A percentile compares a stretch with the other conserved stretches of the same genome.
Conservation (phyloP, 345 rosid species). For the Mangifera indica region DNA sequence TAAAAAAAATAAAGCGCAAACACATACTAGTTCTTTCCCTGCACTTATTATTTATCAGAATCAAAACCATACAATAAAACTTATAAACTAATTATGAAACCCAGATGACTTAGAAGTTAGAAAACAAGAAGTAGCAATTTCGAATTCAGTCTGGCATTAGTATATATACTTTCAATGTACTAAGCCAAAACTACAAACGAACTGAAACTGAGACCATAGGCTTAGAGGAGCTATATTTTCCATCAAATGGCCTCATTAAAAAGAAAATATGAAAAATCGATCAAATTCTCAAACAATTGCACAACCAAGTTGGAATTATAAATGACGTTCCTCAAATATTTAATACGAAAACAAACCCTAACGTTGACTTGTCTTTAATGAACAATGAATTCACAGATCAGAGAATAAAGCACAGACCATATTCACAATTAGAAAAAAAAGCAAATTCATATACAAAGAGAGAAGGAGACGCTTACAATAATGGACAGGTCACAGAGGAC, state of each 20-base stretch:
- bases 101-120: neutral
- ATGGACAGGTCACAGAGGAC: neutral
- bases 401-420: neutral
- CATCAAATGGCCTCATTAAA: neutral
- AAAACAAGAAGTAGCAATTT: neutral
- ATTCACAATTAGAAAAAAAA: neutral
- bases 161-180: neutral
- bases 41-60: neutral
- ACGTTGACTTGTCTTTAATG: conserved; percentile 18
- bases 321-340: neutral
- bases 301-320: neutral
- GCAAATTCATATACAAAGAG: neutral
- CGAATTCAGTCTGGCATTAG: neutral
- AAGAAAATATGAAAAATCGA: neutral
- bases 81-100: neutral
- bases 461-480: neutral
- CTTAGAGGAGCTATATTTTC: neutral
- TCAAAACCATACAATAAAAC: neutral
- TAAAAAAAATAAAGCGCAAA: neutral
- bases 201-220: conserved; percentile 2
- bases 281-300: conserved; percentile 1
- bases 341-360: conserved; percentile 18
- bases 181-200: neutral
- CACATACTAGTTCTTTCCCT: neutral
- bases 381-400: neutral